phyloP scores from a whole-genome alignment of 352 stramenopile species.

The Pythium myriotylum region DNA sequence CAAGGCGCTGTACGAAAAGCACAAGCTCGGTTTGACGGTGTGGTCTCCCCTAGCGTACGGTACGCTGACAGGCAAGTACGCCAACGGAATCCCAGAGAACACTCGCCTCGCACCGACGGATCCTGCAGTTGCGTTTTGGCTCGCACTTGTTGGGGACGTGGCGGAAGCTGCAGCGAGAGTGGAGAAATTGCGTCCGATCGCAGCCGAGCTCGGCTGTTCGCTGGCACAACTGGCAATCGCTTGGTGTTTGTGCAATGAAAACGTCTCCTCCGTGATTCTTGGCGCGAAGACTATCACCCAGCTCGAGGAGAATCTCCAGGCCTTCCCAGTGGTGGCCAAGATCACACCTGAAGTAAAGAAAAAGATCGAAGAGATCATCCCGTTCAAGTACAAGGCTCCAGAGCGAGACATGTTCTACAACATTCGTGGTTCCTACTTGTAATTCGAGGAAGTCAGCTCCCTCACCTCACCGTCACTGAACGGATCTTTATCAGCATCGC shows the following conservation, averaged over 20 bases:
- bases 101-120: slow-evolving; percentile 33
- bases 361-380: slow-evolving; percentile 45
- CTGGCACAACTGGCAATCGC: slow-evolving; percentile 32
- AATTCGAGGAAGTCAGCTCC: too few species aligned
- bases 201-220: slow-evolving; percentile 33
- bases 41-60: slow-evolving; percentile 57
- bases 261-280: background rate
- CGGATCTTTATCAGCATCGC: too few species aligned
- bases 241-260: background rate
- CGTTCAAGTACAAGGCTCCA: slow-evolving; percentile 23
- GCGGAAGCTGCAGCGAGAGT: too few species aligned
- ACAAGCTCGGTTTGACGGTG: slow-evolving; percentile 45
- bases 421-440: too few species aligned
- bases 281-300: background rate
- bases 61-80: slow-evolving; percentile 79
- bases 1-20: slow-evolving; percentile 38
- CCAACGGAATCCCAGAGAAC: slow-evolving; percentile 55
- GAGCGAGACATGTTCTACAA: background rate
- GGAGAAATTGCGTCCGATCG: slow-evolving; percentile 11
- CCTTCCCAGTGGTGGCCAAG: slow-evolving; percentile 33
- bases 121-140: too few species aligned
- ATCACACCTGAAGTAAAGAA: slow-evolving; percentile 52
- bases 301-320: slow-evolving; percentile 1
- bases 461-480: too few species aligned
- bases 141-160: too few species aligned